Conservation (phyloP, 805 yeast species). For the Starmerella sirachaensis region DNA sequence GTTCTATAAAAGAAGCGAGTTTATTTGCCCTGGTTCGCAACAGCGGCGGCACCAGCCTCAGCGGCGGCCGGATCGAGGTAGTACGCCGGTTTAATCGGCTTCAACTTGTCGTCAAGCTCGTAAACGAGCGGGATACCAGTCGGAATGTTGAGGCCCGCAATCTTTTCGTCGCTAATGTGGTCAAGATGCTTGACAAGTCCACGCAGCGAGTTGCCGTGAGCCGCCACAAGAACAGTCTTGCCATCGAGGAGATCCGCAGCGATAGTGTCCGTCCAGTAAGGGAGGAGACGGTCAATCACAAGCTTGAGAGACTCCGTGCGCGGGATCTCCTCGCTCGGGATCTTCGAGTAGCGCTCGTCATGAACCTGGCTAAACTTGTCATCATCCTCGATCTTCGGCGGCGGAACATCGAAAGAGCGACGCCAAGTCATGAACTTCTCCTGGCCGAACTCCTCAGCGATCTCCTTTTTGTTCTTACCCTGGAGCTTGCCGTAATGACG, state of each 20-base stretch:
- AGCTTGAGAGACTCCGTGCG: conserved; percentile 87
- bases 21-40: conserved; percentile 75
- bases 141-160: conserved; percentile 92
- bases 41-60: conserved; percentile 99
- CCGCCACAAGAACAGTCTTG: conserved; percentile 86
- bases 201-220: conserved; percentile 98
- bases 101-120: conserved; percentile 77
- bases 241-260: conserved; percentile 71
- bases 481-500: conserved; percentile 98
- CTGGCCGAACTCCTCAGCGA: conserved; percentile 74
- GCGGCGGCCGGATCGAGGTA: conserved; percentile 99
- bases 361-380: conserved; percentile 74
- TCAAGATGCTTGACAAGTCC: conserved; percentile 93
- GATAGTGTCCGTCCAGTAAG: conserved; percentile 92
- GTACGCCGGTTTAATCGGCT: conserved; percentile 86
- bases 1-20: not conserved
- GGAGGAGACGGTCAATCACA: conserved; percentile 91
- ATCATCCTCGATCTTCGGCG: conserved; percentile 70
- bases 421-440: conserved; percentile 95
- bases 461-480: conserved; percentile 95
- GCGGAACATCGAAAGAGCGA: conserved; percentile 94
- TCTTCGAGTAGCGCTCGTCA: conserved; percentile 72
- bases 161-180: conserved; percentile 79
- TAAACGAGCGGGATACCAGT: conserved; percentile 97
- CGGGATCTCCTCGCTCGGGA: conserved; percentile 82